phyloP scores from a whole-genome alignment of 2,329 filamentous ascomycete genomes.

The Fusarium virguliforme region DNA sequence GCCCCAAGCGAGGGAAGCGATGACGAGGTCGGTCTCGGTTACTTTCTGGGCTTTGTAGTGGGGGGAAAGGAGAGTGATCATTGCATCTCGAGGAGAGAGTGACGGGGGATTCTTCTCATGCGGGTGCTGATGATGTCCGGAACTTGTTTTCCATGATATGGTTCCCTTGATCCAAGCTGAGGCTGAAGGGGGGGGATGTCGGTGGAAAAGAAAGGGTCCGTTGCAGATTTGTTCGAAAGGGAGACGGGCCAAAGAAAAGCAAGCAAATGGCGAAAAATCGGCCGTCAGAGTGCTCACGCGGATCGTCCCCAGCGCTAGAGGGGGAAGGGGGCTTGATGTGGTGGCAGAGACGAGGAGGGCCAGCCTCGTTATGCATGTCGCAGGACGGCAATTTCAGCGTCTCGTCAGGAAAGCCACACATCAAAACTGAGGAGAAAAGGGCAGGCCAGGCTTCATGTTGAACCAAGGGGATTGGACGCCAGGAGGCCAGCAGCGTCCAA shows the following conservation, averaged over 20 bases:
- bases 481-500: background rate
- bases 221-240: slow-evolving; percentile 5
- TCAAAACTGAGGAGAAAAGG: too few species aligned
- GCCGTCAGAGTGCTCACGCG: slow-evolving; percentile 9
- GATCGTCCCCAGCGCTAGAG: slow-evolving; percentile 18
- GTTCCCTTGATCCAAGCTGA: background rate
- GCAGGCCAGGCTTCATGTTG: background rate
- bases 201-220: background rate
- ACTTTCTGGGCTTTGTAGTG: slow-evolving; percentile 43
- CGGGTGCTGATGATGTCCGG: slow-evolving; percentile 14
- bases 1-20: slow-evolving; percentile 56
- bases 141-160: slow-evolving; percentile 34
- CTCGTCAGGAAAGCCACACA: background rate
- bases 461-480: slow-evolving; percentile 12
- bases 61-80: slow-evolving; percentile 48
- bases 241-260: slow-evolving; percentile 1
- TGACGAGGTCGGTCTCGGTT: slow-evolving; percentile 44
- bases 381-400: slow-evolving; percentile 17
- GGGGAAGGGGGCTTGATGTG: background rate
- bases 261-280: slow-evolving; percentile 8
- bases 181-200: too few species aligned
- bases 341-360: background rate
- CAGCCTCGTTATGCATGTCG: slow-evolving; percentile 32
- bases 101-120: slow-evolving; percentile 16
- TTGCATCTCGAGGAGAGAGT: slow-evolving; percentile 29